These are phyloP conservation scores for Dothistroma septosporum DNA, from an alignment of 2,329 filamentous ascomycete genomes.

Conservation along the genomic window DNA sequence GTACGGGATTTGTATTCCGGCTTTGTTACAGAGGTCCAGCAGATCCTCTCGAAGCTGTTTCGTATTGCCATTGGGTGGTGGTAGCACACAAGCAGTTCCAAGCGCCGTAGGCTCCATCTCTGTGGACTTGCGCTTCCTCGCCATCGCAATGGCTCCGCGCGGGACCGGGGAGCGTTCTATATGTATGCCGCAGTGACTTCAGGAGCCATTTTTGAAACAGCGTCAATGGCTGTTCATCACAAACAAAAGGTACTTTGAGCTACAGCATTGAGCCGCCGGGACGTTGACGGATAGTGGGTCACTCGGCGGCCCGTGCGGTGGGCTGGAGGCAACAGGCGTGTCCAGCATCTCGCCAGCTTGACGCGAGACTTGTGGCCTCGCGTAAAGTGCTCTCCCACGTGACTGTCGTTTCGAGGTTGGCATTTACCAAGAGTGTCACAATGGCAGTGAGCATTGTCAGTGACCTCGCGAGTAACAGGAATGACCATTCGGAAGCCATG, in stretches of 20 bases:
- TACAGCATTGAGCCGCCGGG: not conserved
- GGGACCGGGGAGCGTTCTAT: not conserved
- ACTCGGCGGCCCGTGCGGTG: not conserved
- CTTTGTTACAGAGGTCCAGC: constrained; percentile 2
- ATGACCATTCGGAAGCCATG: too few relatives aligned
- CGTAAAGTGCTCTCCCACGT: not conserved
- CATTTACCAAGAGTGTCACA: too few relatives aligned
- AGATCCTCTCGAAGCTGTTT: constrained; percentile 1
- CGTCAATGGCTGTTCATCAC: not conserved
- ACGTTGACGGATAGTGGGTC: not conserved
- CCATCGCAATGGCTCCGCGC: constrained; percentile 6
- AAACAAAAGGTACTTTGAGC: not conserved
- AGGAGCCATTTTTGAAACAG: constrained; percentile 1
- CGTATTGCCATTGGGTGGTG: not conserved
- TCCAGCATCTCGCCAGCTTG: not conserved
- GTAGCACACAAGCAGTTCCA: not conserved
- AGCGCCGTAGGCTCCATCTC: constrained; percentile 1
- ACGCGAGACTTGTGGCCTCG: not conserved
- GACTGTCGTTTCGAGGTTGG: too few relatives aligned
- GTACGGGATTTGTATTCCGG: not conserved
- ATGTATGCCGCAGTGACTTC: not conserved
- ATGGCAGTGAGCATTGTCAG: too few relatives aligned
- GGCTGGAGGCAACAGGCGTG: not conserved
- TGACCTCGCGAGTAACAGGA: too few relatives aligned
- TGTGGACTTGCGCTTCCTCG: constrained; percentile 8